phyloP scores from a whole-genome alignment of 2,329 filamentous ascomycete genomes.

The Cyphellophora europaea region DNA sequence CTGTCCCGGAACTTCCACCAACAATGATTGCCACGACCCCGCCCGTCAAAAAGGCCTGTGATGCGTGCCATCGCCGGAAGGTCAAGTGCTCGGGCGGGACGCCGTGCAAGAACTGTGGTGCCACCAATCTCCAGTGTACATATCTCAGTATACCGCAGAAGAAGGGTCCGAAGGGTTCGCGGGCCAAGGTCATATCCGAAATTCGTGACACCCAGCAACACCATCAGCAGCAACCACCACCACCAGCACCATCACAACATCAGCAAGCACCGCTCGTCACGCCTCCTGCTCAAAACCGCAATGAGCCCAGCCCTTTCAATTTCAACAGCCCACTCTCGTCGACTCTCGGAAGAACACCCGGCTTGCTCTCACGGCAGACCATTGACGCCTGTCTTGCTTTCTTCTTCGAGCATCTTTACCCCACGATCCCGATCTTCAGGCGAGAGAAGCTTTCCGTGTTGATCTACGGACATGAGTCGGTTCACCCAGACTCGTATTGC shows the following conservation, averaged over 20 bases:
- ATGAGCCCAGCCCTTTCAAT: constrained; percentile 36
- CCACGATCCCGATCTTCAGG: constrained; percentile 34
- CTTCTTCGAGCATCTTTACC: constrained; percentile 53
- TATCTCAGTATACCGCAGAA: constrained; percentile 69
- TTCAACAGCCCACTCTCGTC: constrained; percentile 38
- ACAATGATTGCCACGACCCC: constrained; percentile 7
- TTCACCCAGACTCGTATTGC: constrained; percentile 38
- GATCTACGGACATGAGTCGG: constrained; percentile 15
- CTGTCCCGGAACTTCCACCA: neutral
- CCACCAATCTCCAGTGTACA: constrained; percentile 59
- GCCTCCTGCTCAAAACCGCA: constrained; percentile 29
- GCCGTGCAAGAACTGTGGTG: constrained; percentile 61
- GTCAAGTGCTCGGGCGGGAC: constrained; percentile 23
- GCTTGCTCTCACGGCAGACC: constrained; percentile 53
- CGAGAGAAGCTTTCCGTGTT: constrained; percentile 25
- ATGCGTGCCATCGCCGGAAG: constrained; percentile 22
- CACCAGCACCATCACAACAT: neutral
- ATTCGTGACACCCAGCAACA: constrained; percentile 60
- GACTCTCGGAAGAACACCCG: constrained; percentile 46
- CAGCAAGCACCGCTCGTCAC: constrained; percentile 41
- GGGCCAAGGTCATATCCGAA: constrained; percentile 68
- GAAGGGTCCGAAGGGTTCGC: constrained; percentile 65
- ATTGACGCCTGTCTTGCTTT: constrained; percentile 59
- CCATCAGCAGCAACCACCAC: constrained; percentile 30
- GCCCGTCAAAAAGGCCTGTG: constrained; percentile 21